phyloP scores from a whole-genome alignment of 1,139 yeast species.

The Kodamaea derodonti region DNA sequence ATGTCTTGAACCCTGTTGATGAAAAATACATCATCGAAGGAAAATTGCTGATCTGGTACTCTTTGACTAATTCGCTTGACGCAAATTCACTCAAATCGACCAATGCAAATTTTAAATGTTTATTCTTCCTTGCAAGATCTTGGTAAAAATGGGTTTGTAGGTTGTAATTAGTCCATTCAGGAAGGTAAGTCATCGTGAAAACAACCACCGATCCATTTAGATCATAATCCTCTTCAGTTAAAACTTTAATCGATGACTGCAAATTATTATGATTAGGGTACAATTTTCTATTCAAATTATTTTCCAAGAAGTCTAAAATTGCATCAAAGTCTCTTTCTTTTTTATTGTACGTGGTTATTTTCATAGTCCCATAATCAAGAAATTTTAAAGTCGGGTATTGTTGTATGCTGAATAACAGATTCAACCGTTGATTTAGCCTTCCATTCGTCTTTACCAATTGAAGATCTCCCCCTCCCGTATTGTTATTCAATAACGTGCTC shows the following conservation, averaged over 20 bases:
- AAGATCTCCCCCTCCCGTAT: conserved; percentile 11
- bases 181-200: conserved; percentile 20
- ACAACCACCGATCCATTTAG: conserved; percentile 15
- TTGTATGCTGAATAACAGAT: conserved; percentile 22
- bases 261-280: conserved; percentile 20
- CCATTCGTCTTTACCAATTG: conserved; percentile 34
- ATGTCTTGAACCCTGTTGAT: conserved; percentile 21
- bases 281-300: conserved; percentile 9
- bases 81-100: conserved; percentile 22
- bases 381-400: conserved; percentile 34
- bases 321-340: conserved; percentile 21
- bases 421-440: conserved; percentile 18
- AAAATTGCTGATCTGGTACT: conserved; percentile 28
- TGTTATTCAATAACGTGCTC: conserved; percentile 23
- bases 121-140: conserved; percentile 18
- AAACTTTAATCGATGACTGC: conserved; percentile 12
- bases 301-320: conserved; percentile 22
- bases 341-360: conserved; percentile 20
- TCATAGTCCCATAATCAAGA: conserved; percentile 25
- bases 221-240: conserved; percentile 6
- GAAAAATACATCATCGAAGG: conserved; percentile 32
- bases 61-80: conserved; percentile 18
- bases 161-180: conserved; percentile 30
- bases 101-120: conserved; percentile 20
- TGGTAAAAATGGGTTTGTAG: conserved; percentile 38